Evolutionary conservation across 2,329 filamentous ascomycete genomes (phyloP), one percentile per base, ranked within the genome.

Genomic region (Bipolaris sorokiniana): DNA sequence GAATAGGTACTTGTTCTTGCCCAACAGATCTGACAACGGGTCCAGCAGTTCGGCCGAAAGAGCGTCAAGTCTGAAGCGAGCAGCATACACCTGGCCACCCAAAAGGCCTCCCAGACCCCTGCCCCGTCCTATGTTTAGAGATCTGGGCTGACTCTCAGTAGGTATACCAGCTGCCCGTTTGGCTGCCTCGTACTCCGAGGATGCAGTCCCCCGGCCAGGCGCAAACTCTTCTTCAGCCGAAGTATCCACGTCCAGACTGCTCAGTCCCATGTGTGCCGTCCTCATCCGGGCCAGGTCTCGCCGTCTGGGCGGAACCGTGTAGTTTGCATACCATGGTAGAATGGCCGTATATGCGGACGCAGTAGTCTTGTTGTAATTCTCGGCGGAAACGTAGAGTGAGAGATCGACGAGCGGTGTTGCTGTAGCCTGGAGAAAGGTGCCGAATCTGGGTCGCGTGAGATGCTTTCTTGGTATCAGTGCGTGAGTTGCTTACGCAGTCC

Each of bases 271-370:
- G 59, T 82, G 79, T 26, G 76, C 72, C 9, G 91, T 93, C 62
- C 89, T 84, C 61, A 81, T 77, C 69, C 90, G 85, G 28, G 93
- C 92, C 36, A 86, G 82, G 10, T 87, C 81, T 48, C 92, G 90
- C 51, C 92, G 81, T 54, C 86, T 81, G 0, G 90, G 88, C 2
- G 93, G 93, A 5, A 96, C 82, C 40, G 90, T 90, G 86, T 95
- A 99, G 67, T 93, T 93, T 61, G 92, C 83, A 16, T 95, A 92
- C 82, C 95, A 96, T 38, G 90, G 86, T 37, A 98, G 85, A 54
- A 97, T 84, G 5, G 82, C 80, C 64, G 88, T 91, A 78, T 92
- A 97, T 36, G 91, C 89, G 2, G 92, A 90, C 15, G 92, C 87
- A 3, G 92, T 97, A 47, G 84, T 80, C 41, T 83, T 81, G 53